Evolutionary conservation across 768 basidiomycete genomes (phyloP).

Genomic region (Amanita jacksonii): DNA sequence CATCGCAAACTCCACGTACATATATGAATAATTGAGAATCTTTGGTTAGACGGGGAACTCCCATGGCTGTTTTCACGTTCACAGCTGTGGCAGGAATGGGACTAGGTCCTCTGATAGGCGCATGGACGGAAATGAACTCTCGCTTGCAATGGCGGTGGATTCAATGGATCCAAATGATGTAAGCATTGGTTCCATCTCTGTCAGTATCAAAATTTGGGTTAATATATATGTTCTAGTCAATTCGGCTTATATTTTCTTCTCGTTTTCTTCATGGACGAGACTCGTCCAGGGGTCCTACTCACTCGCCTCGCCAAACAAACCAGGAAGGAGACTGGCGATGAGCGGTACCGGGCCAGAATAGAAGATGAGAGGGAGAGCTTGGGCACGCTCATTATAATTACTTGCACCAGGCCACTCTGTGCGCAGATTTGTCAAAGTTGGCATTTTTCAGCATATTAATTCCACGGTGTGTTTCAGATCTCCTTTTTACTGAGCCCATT

Average conservation of each 20-base stretch:
- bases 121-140: constrained; percentile 55
- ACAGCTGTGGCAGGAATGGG: constrained; percentile 53
- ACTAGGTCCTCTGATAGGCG: constrained; percentile 52
- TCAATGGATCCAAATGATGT: constrained; percentile 73
- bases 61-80: constrained; percentile 67
- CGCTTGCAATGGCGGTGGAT: constrained; percentile 74
- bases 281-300: constrained; percentile 63
- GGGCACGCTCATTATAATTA: constrained; percentile 52
- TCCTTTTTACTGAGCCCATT: constrained; percentile 64
- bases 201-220: neutral
- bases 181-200: constrained; percentile 6
- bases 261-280: no score
- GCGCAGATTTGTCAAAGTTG: constrained; percentile 18
- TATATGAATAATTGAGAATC: neutral
- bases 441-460: neutral
- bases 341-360: constrained; percentile 48
- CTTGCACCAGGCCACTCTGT: constrained; percentile 67
- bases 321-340: constrained; percentile 57
- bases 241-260: constrained; percentile 22
- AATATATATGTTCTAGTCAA: neutral
- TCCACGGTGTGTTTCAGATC: constrained; percentile 26
- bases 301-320: constrained; percentile 50
- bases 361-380: constrained; percentile 56
- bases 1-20: no score
- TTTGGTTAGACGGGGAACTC: constrained; percentile 56